Conservation (phyloP, 495 filamentous ascomycete genomes). For the Patellaria atrata region DNA sequence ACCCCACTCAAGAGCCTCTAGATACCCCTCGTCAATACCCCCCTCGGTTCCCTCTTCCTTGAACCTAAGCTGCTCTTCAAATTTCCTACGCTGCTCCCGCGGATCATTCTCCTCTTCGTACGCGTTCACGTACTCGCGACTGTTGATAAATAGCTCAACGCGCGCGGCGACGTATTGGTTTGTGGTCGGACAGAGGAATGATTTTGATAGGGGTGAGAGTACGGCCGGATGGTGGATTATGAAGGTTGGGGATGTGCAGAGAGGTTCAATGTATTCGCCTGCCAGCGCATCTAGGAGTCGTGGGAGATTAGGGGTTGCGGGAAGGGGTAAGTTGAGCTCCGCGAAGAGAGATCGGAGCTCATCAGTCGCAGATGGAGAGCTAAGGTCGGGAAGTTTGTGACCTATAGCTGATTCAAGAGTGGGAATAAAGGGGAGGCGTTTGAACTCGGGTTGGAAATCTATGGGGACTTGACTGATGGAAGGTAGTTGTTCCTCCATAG, state of each 20-base stretch:
- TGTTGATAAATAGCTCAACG: conserved; percentile 73
- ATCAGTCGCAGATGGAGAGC: conserved; percentile 34
- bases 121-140: conserved; percentile 74
- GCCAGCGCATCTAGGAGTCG: conserved; percentile 79
- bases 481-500: conserved; percentile 34
- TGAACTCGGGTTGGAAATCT: conserved; percentile 47
- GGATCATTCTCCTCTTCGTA: conserved; percentile 98
- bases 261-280: conserved; percentile 57
- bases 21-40: conserved; percentile 64
- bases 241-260: conserved; percentile 59
- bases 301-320: conserved; percentile 47
- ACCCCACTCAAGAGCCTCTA: conserved; percentile 71
- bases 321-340: conserved; percentile 36
- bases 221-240: conserved; percentile 84
- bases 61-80: conserved; percentile 44
- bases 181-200: conserved; percentile 46
- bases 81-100: conserved; percentile 72
- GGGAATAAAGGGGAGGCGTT: conserved; percentile 65
- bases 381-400: conserved; percentile 55
- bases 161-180: conserved; percentile 62
- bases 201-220: conserved; percentile 85
- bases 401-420: conserved; percentile 53
- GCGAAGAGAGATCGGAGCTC: conserved; percentile 45
- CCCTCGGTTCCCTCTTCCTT: conserved; percentile 17
- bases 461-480: conserved; percentile 35